A percentile compares a stretch with the other conserved stretches of the same genome.
Evolutionary conservation across 495 filamentous ascomycete genomes (phyloP).

Genomic region (Podospora pseudoanserina): DNA sequence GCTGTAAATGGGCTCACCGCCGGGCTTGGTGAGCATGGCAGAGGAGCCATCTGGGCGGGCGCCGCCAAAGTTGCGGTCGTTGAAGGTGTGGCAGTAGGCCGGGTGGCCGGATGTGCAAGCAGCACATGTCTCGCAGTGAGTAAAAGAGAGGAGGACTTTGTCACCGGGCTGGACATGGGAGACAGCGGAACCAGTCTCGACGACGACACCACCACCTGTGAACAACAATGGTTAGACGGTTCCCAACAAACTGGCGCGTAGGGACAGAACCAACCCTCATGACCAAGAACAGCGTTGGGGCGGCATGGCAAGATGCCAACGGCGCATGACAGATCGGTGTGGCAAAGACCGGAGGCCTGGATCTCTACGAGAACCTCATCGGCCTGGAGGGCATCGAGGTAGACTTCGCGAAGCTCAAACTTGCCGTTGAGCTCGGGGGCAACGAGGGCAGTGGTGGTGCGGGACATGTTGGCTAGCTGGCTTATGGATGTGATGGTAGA

Average conservation of each 20-base stretch:
- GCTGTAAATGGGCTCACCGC: conserved; percentile 55
- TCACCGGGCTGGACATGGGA: conserved; percentile 56
- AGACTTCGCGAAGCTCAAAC: conserved; percentile 24
- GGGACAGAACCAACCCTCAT: conserved; percentile 51
- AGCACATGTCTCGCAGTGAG: conserved; percentile 40
- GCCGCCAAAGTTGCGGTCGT: conserved; percentile 39
- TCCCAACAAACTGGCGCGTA: background rate
- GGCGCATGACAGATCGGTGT: conserved; percentile 59
- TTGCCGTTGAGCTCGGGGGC: conserved; percentile 28
- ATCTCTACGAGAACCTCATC: conserved; percentile 71
- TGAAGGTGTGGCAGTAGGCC: conserved; percentile 55
- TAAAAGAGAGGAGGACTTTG: conserved; percentile 50
- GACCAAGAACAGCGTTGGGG: conserved; percentile 68
- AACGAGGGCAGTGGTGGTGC: conserved; percentile 30
- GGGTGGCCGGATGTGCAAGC: conserved; percentile 62
- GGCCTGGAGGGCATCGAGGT: conserved; percentile 36
- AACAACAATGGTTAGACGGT: background rate
- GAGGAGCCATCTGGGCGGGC: conserved; percentile 20
- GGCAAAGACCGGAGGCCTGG: conserved; percentile 72
- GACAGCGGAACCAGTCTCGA: conserved; percentile 53
- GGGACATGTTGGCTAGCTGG: conserved; percentile 13
- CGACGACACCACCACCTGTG: conserved; percentile 57
- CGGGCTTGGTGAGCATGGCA: conserved; percentile 44
- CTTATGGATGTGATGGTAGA: background rate
- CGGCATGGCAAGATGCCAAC: conserved; percentile 33